These are phyloP conservation scores for Phylloporus arenicola DNA, from an alignment of 768 basidiomycete genomes.

Conservation along the genomic window DNA sequence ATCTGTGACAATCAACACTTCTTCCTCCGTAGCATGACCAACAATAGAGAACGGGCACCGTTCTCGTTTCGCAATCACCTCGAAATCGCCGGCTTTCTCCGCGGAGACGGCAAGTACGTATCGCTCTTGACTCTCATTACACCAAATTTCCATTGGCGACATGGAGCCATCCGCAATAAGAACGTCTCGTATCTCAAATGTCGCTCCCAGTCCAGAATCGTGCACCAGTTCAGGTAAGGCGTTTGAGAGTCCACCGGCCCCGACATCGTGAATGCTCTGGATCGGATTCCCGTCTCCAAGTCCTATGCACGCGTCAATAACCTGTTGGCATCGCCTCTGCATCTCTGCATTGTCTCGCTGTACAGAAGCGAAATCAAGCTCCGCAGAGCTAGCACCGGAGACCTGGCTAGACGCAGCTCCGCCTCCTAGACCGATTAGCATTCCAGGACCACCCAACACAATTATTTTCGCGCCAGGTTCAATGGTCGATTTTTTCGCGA, in stretches of 20 bases:
- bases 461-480: constrained; percentile 80
- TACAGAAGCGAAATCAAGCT: constrained; percentile 95
- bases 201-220: constrained; percentile 87
- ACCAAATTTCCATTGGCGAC: constrained; percentile 99
- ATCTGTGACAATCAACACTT: constrained; percentile 87
- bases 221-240: constrained; percentile 96
- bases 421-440: constrained; percentile 95
- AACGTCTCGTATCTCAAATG: constrained; percentile 91
- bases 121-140: constrained; percentile 97
- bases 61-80: constrained; percentile 76
- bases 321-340: constrained; percentile 95
- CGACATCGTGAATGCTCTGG: constrained; percentile 96
- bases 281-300: constrained; percentile 65
- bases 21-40: constrained; percentile 75
- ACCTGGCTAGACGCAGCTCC: constrained; percentile 95
- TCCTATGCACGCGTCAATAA: constrained; percentile 86
- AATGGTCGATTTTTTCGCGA: constrained; percentile 75
- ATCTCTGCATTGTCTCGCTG: constrained; percentile 98
- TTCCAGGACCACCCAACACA: constrained; percentile 91
- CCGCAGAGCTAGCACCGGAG: constrained; percentile 84
- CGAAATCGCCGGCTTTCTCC: constrained; percentile 58
- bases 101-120: constrained; percentile 89
- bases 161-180: constrained; percentile 87
- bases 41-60: constrained; percentile 92
- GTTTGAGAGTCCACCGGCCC: constrained; percentile 94